Evolutionary conservation across 2,329 filamentous ascomycete species (phyloP).

Genomic region (Hypoxylon sp.): DNA sequence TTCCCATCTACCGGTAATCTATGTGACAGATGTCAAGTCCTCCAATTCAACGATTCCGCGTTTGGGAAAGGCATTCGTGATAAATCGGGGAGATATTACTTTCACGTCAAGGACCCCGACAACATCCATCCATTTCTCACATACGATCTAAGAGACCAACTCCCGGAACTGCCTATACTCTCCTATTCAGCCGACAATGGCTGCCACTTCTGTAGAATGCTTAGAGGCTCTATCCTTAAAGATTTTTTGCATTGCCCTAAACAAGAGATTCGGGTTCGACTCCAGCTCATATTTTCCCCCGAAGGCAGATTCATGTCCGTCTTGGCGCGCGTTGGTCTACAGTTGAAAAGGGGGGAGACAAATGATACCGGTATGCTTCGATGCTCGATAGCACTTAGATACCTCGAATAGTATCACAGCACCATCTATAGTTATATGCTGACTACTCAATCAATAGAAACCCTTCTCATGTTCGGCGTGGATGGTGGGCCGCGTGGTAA

Average conservation of each 20-base stretch:
- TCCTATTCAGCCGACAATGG: conserved; percentile 7
- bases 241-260: not conserved
- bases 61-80: not conserved
- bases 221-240: not conserved
- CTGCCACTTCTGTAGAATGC: conserved; percentile 15
- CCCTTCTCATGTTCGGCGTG: conserved; percentile 7
- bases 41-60: conserved; percentile 19
- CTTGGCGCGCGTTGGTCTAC: conserved; percentile 6
- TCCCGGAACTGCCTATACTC: conserved; percentile 12
- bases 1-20: conserved; percentile 1
- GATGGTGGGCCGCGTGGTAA: conserved; percentile 3
- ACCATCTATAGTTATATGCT: not conserved
- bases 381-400: not conserved
- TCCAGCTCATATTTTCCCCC: conserved; percentile 22
- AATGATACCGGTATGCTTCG: conserved; percentile 3
- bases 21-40: conserved; percentile 14
- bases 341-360: not conserved
- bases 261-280: conserved; percentile 8
- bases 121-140: conserved; percentile 5
- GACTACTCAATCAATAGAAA: not conserved
- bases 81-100: conserved; percentile 8
- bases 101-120: not conserved
- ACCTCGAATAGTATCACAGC: not conserved
- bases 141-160: conserved; percentile 13
- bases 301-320: conserved; percentile 23